These are phyloP conservation scores for Pseudognaphalium luteoalbum DNA, from an alignment of 129 eudicot genomes.

Conservation along the genomic window DNA sequence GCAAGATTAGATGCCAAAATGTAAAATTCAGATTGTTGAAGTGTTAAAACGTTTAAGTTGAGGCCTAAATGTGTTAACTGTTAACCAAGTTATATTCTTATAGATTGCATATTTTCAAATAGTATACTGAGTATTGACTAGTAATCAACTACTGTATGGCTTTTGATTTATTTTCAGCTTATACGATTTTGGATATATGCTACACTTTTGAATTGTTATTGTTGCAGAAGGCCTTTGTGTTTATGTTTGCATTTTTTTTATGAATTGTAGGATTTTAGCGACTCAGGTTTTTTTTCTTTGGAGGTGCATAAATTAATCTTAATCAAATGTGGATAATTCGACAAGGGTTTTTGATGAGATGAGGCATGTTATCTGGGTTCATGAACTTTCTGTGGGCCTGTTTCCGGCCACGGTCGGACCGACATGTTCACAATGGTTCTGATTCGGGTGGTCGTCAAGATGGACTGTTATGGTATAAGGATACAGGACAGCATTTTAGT, in stretches of 20 bases:
- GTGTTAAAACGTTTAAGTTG: too few relatives aligned
- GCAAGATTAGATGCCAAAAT: too few relatives aligned
- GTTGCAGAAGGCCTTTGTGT: slow-evolving; percentile 5
- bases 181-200: background rate
- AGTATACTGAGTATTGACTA: background rate
- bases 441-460: slow-evolving; percentile 82
- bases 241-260: background rate
- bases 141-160: background rate
- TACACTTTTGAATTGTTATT: slow-evolving; percentile 29
- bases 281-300: background rate
- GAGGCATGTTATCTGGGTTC: slow-evolving; percentile 87
- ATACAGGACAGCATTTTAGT: slow-evolving; percentile 78
- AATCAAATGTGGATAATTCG: slow-evolving; percentile 54
- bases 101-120: slow-evolving; percentile 3
- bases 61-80: too few relatives aligned
- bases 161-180: background rate
- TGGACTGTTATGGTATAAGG: slow-evolving; percentile 90
- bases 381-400: slow-evolving; percentile 94
- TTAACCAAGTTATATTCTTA: background rate
- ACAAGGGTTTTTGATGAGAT: slow-evolving; percentile 69
- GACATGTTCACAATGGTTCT: slow-evolving; percentile 56
- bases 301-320: background rate
- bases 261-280: slow-evolving; percentile 11
- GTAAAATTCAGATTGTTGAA: too few relatives aligned
- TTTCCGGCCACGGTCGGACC: slow-evolving; percentile 78